Conservation (phyloP, 768 basidiomycete genomes). For the Leccinellum rugosiceps region DNA sequence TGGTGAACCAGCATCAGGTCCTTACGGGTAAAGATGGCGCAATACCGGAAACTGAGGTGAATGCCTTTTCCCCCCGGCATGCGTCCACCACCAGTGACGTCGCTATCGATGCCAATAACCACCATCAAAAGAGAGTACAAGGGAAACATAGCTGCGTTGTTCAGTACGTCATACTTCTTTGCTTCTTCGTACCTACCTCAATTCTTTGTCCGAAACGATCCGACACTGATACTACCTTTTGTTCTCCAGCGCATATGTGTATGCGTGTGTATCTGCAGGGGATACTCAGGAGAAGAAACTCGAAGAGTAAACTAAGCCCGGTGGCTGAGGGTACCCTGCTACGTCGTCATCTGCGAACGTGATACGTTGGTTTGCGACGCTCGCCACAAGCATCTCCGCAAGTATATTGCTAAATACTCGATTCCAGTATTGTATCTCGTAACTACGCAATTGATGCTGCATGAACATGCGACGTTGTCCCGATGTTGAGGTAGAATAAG, state of each 20-base stretch:
- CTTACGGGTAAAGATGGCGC: background rate
- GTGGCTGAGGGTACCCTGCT: no score
- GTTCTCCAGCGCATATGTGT: background rate
- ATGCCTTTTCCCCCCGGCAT: background rate
- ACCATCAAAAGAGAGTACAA: slow-evolving; percentile 14
- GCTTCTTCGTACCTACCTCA: no score
- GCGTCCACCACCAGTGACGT: background rate
- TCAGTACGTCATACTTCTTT: background rate
- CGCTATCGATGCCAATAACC: background rate
- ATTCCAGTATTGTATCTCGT: no score
- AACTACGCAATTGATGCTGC: no score
- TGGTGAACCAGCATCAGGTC: no score
- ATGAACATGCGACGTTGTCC: no score
- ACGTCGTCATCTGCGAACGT: no score
- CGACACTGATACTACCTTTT: background rate
- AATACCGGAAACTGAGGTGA: slow-evolving; percentile 2
- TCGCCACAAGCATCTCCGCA: no score
- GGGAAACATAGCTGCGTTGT: background rate
- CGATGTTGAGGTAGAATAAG: no score
- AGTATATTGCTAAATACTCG: no score
- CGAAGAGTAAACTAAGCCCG: slow-evolving; percentile 8
- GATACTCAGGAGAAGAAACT: slow-evolving; percentile 6
- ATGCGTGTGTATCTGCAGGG: background rate
- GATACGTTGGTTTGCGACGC: no score
- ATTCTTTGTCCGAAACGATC: no score